phyloP scores from a whole-genome alignment of 495 filamentous ascomycete genomes.

The Emericellopsis terricola region DNA sequence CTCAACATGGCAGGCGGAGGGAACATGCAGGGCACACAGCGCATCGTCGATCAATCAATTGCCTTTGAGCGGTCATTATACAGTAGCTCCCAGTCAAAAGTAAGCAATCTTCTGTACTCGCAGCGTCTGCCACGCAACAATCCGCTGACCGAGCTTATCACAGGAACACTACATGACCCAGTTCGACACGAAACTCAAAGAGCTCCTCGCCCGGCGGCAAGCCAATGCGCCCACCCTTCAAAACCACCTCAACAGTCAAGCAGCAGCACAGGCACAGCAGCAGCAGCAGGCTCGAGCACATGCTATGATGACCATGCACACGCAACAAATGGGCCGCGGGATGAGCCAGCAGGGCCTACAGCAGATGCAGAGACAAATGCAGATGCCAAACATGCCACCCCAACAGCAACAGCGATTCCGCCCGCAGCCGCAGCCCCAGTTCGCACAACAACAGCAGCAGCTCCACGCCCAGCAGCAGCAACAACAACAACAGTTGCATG shows the following conservation, averaged over 20 bases:
- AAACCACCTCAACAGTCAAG: slow-evolving; percentile 20
- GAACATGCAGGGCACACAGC: background rate
- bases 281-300: slow-evolving; percentile 28
- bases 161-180: slow-evolving; percentile 21
- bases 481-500: slow-evolving; percentile 8
- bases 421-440: slow-evolving; percentile 10
- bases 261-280: slow-evolving; percentile 19
- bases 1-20: no score
- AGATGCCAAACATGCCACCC: slow-evolving; percentile 15
- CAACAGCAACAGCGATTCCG: slow-evolving; percentile 5
- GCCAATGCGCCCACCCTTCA: slow-evolving; percentile 21
- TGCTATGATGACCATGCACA: slow-evolving; percentile 16
- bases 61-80: background rate
- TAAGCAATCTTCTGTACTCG: background rate
- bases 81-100: background rate
- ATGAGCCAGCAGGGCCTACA: slow-evolving; percentile 28
- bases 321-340: slow-evolving; percentile 7
- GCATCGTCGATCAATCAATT: background rate
- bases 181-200: slow-evolving; percentile 11
- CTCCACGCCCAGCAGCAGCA: slow-evolving; percentile 6
- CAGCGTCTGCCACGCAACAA: background rate
- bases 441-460: slow-evolving; percentile 11
- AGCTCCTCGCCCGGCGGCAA: slow-evolving; percentile 22
- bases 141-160: no score
- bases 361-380: slow-evolving; percentile 30